A percentile compares a stretch with the other conserved stretches of the same genome.
Conservation (phyloP, 306 rosid species). For the Vachellia pachyceras region DNA sequence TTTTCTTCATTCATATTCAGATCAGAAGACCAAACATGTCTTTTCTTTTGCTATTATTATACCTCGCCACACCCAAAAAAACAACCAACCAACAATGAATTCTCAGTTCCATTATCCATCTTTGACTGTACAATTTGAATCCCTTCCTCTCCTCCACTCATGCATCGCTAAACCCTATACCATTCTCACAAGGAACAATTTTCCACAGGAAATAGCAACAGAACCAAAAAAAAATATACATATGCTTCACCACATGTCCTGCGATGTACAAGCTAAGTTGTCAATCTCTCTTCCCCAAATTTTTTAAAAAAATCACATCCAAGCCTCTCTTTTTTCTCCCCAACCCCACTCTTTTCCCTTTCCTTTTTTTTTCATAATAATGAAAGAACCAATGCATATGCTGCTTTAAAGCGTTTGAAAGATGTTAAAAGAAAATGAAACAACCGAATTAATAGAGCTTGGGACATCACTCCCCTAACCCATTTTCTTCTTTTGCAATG, state of each 20-base stretch:
- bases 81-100: conserved; percentile 35
- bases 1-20: conserved; percentile 47
- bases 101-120: conserved; percentile 46
- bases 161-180: conserved; percentile 19
- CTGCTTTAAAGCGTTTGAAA: background rate
- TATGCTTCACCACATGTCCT: conserved; percentile 41
- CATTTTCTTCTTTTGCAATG: conserved; percentile 33
- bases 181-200: conserved; percentile 45
- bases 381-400: background rate
- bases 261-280: conserved; percentile 38
- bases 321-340: background rate
- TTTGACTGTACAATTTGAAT: conserved; percentile 52
- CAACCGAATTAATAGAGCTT: background rate
- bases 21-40: conserved; percentile 42
- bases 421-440: background rate
- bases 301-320: conserved; percentile 28
- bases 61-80: background rate
- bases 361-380: background rate
- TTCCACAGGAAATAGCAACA: conserved; percentile 37
- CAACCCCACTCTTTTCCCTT: background rate
- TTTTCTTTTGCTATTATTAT: background rate
- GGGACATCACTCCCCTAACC: background rate
- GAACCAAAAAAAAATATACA: conserved; percentile 17
- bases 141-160: conserved; percentile 1
- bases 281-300: conserved; percentile 32